A percentile compares a stretch with the other conserved stretches of the same genome.
Evolutionary conservation across 305 asterid genomes (phyloP).

Genomic region (Galium porrigens): DNA sequence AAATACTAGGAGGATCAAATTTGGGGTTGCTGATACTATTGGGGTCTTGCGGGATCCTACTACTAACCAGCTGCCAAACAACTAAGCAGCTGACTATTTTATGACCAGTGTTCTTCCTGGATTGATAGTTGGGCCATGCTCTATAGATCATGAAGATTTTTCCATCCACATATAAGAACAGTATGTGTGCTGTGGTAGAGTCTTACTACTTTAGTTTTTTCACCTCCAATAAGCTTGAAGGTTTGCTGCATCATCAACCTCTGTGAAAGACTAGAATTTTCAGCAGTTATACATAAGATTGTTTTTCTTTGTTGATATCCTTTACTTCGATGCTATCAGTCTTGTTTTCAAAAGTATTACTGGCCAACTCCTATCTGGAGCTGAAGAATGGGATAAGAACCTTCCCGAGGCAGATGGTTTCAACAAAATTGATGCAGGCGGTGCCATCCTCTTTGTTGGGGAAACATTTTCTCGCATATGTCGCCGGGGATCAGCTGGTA

Average conservation of each 20-base stretch:
- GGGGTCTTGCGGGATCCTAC: not conserved
- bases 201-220: not conserved
- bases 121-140: not conserved
- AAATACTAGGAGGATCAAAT: not conserved
- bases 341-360: conserved; percentile 54
- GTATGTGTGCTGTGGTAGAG: not conserved
- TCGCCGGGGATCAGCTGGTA: conserved; percentile 91
- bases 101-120: not conserved
- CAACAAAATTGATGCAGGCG: conserved; percentile 22
- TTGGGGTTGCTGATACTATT: not conserved
- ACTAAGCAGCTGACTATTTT: not conserved
- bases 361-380: conserved; percentile 57
- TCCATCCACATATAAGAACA: not conserved
- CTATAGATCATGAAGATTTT: not conserved
- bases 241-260: not conserved
- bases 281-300: conserved; percentile 2
- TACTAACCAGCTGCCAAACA: not conserved
- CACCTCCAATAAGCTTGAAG: not conserved
- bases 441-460: conserved; percentile 43
- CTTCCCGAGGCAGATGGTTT: conserved; percentile 23
- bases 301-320: conserved; percentile 20
- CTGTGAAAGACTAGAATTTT: not conserved
- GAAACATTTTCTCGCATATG: conserved; percentile 64
- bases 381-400: conserved; percentile 50
- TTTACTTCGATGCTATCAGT: conserved; percentile 39